Evolutionary conservation across 2,329 filamentous ascomycete species (phyloP).

Genomic region (Annulohypoxylon truncatum): DNA sequence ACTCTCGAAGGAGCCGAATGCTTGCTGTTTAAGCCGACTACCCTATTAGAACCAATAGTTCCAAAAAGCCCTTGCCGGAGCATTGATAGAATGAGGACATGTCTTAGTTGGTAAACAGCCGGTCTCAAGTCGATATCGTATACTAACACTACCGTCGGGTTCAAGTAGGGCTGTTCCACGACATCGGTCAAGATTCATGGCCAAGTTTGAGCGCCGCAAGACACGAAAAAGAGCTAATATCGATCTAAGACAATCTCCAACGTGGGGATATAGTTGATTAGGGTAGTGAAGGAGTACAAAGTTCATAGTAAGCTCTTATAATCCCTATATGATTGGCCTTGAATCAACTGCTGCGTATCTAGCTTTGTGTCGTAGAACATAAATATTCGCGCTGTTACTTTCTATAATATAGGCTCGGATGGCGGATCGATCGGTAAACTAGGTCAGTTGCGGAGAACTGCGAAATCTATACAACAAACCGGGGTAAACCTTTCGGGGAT

Average conservation of each 20-base stretch:
- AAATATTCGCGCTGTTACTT: background rate
- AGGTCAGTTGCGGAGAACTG: background rate
- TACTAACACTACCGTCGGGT: background rate
- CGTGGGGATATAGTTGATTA: background rate
- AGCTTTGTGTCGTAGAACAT: background rate
- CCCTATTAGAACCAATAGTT: background rate
- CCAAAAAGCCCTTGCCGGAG: background rate
- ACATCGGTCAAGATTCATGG: background rate
- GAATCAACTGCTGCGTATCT: background rate
- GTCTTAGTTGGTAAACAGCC: too few relatives aligned
- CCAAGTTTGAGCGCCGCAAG: background rate
- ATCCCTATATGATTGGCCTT: background rate
- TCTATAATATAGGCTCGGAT: background rate
- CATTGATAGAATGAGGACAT: background rate
- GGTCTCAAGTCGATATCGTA: background rate
- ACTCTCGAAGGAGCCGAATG: background rate
- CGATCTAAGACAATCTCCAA: background rate
- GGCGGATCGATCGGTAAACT: background rate
- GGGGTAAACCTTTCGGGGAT: background rate
- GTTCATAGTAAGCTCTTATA: background rate
- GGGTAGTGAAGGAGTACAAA: background rate
- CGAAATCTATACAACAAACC: background rate
- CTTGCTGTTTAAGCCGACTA: background rate
- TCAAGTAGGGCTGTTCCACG: background rate
- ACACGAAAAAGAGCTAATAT: background rate